Base-by-base conservation (phyloP, 192 early-diverging fungal species). In the Jimgerdemannia lactiflua region DNA sequence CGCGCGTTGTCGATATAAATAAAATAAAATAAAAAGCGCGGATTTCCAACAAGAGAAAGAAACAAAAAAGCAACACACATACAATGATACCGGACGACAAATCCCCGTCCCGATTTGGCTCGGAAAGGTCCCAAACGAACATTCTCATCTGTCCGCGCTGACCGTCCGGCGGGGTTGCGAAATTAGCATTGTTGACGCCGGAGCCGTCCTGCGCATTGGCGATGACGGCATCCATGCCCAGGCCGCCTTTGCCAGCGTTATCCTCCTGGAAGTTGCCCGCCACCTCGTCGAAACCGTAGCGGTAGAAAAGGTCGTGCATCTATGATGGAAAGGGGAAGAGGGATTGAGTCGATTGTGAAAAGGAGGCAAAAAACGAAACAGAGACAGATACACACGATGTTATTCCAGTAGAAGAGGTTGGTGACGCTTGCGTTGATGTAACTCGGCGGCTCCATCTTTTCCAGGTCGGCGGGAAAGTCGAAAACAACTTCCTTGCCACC, bases 161-260 rank as follows among this genome's bases (percentile, higher is more conserved):
- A 72, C 97, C 97, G 86, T 98, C 97, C 1, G 95, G 95, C 29
- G 96, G 96, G 40, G 97, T 96, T 9, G 95, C 94, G 89, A 98
- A 98, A 80, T 96, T 96, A 71, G 97, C 97, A 87, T 96, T 97
- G 80, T 96, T 94, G 73, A 87, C 89, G 67, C 96, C 97, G 49
- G 91, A 91, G 4, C 95, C 94, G 82, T 97, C 95, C 80, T 99
- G 97, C 8, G 93, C 95, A 79, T 94, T 93, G 41, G 95, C 96
- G 78, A 96, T 91, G 3, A 99, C 94, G n/a, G 91, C 87, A 85
- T 97, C 97, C 44, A 84, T 84, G 65, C 88, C 94, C 54, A 80
- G 77, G 7, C 96, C 96, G 17, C 92, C 92, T 18, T 88, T 84
- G 66, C 85, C 87, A 72, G 92, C 86, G 75, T 97, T 98, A 79